A percentile compares a stretch with the other conserved stretches of the same genome.
Evolutionary conservation across 345 rosid species (phyloP).

Genomic region (Mangifera indica): DNA sequence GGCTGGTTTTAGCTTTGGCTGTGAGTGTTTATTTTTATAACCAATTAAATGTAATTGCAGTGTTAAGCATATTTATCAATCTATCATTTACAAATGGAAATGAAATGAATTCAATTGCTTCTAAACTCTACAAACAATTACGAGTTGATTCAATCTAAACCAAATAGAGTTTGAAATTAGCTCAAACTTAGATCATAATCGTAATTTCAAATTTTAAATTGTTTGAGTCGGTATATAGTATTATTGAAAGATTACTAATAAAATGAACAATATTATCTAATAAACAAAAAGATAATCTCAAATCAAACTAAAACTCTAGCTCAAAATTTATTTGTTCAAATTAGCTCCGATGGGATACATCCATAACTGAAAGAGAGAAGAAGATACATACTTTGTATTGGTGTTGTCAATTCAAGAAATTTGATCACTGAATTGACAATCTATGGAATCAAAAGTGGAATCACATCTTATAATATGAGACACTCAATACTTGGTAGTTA

Average conservation of each 20-base stretch:
- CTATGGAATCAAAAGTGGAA: constrained; percentile 27
- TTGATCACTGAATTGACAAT: constrained; percentile 23
- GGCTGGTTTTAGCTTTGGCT: neutral
- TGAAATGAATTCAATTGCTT: constrained; percentile 20
- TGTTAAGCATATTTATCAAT: neutral
- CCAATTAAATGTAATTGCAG: neutral
- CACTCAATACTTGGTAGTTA: constrained; percentile 3
- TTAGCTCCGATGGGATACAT: no score
- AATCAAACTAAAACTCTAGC: no score
- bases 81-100: neutral
- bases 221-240: no score
- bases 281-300: no score
- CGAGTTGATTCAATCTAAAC: no score
- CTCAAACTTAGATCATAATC: no score
- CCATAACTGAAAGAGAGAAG: neutral
- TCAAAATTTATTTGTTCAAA: no score
- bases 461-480: constrained; percentile 21
- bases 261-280: no score
- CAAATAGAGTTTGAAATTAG: no score
- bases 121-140: constrained; percentile 5
- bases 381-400: constrained; percentile 3
- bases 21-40: neutral
- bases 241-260: no score
- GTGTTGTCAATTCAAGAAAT: constrained; percentile 24
- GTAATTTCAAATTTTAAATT: no score